Percentiles rank a stretch among this genome's conserved stretches.
These are phyloP conservation scores for Pseudogymnoascus sp. DNA, from an alignment of 2,329 filamentous ascomycete genomes.

Conservation along the genomic window DNA sequence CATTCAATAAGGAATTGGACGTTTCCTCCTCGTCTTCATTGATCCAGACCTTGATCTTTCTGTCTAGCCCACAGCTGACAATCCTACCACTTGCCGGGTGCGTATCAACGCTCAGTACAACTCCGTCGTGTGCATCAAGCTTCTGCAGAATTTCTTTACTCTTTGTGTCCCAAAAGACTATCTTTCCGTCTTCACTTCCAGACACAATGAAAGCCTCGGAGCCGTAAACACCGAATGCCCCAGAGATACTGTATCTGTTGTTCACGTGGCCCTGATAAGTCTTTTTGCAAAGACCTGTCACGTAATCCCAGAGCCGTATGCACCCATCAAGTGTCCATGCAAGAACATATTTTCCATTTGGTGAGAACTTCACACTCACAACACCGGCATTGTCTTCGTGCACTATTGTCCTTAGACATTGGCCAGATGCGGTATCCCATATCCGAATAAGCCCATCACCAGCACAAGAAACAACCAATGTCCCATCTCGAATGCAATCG, in stretches of 20 bases:
- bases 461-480: conserved; percentile 83
- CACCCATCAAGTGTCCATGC: conserved; percentile 88
- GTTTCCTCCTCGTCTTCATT: conserved; percentile 32
- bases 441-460: conserved; percentile 88
- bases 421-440: conserved; percentile 92
- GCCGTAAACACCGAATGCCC: conserved; percentile 69
- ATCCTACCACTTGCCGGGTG: conserved; percentile 46
- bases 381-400: conserved; percentile 94
- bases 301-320: conserved; percentile 91
- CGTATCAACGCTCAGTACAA: conserved; percentile 63
- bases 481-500: conserved; percentile 88
- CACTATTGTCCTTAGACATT: conserved; percentile 89
- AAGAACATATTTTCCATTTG: conserved; percentile 88
- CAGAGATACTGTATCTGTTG: conserved; percentile 73
- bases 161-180: conserved; percentile 85
- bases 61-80: conserved; percentile 57
- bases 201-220: conserved; percentile 61
- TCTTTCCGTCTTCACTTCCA: conserved; percentile 79
- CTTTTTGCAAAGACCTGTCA: conserved; percentile 85
- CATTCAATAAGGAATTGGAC: not conserved
- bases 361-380: conserved; percentile 82
- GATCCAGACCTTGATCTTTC: conserved; percentile 56
- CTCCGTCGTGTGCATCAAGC: conserved; percentile 46
- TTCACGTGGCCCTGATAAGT: conserved; percentile 94
- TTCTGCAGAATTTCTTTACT: conserved; percentile 77